Percentiles rank a stretch among this genome's conserved stretches.
phyloP scores from a whole-genome alignment of 805 yeast species.

The Saturnispora dispora region DNA sequence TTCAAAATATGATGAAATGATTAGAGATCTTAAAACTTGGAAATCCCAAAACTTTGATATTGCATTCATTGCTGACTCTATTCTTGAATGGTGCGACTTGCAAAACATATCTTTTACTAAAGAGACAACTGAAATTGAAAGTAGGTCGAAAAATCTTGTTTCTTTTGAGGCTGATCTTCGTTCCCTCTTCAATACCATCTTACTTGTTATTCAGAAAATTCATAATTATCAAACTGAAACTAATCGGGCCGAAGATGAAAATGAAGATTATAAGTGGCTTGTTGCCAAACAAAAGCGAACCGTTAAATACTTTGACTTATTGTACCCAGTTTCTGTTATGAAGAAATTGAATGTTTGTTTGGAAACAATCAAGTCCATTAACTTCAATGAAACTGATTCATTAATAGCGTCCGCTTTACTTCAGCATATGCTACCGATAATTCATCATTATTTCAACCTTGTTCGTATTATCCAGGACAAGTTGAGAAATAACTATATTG shows the following conservation, averaged over 20 bases:
- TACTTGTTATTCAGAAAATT: slow-evolving; percentile 60
- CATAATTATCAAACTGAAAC: slow-evolving; percentile 27
- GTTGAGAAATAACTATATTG: slow-evolving; percentile 39
- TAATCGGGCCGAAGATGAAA: slow-evolving; percentile 32
- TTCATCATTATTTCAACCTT: slow-evolving; percentile 51
- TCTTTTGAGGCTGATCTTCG: slow-evolving; percentile 42
- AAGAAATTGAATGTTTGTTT: slow-evolving; percentile 23
- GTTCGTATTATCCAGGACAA: slow-evolving; percentile 34
- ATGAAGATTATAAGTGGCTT: slow-evolving; percentile 45
- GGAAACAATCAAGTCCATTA: slow-evolving; percentile 27
- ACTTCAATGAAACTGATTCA: slow-evolving; percentile 32
- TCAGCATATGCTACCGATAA: slow-evolving; percentile 52
- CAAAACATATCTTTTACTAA: slow-evolving; percentile 11
- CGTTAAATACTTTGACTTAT: slow-evolving; percentile 31
- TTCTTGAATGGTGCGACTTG: slow-evolving; percentile 38
- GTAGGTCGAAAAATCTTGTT: slow-evolving; percentile 20
- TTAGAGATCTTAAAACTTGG: slow-evolving; percentile 28
- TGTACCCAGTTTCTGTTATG: slow-evolving; percentile 18
- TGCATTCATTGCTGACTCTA: slow-evolving; percentile 40
- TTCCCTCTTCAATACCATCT: slow-evolving; percentile 45
- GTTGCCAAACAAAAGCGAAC: slow-evolving; percentile 37
- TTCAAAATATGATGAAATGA: slow-evolving; percentile 21
- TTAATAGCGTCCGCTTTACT: slow-evolving; percentile 37
- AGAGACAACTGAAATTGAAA: slow-evolving; percentile 19
- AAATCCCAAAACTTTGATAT: slow-evolving; percentile 22